Percentiles rank a stretch among this genome's conserved stretches.
These are phyloP conservation scores for Potentilla sterilis DNA, from an alignment of 306 rosid species.

Conservation along the genomic window DNA sequence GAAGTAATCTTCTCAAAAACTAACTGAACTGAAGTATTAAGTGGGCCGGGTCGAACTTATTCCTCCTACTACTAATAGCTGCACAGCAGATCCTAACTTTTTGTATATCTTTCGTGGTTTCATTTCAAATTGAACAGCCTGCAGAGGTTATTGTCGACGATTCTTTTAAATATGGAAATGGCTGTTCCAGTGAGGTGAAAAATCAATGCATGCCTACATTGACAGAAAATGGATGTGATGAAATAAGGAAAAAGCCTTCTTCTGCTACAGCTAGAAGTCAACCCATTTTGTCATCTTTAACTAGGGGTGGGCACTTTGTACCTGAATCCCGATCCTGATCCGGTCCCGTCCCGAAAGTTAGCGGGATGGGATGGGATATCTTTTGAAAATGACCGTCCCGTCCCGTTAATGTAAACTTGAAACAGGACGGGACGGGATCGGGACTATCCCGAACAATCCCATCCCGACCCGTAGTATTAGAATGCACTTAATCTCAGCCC, in stretches of 20 bases:
- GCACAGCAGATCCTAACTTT: not conserved
- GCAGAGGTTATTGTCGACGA: slow-evolving; percentile 25
- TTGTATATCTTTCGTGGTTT: not conserved
- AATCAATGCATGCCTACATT: slow-evolving; percentile 27
- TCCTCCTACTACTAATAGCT: not conserved
- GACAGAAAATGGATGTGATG: slow-evolving; percentile 28
- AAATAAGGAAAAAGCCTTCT: slow-evolving; percentile 31
- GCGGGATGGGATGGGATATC: too few species aligned
- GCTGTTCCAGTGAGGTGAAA: slow-evolving; percentile 26
- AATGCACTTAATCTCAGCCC: too few species aligned
- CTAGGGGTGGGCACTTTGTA: too few species aligned
- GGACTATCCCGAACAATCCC: too few species aligned
- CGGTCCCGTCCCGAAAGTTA: too few species aligned
- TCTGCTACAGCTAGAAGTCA: slow-evolving; percentile 24
- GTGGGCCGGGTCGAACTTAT: not conserved
- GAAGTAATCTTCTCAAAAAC: not conserved
- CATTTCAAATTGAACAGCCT: slow-evolving; percentile 17
- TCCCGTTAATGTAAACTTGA: too few species aligned
- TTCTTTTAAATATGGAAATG: slow-evolving; percentile 24
- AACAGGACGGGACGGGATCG: too few species aligned
- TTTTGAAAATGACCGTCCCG: too few species aligned
- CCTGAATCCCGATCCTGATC: too few species aligned
- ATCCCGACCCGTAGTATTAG: too few species aligned
- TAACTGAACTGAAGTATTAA: not conserved
- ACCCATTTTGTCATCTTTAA: slow-evolving; percentile 24